Percentiles rank a stretch among this genome's conserved stretches.
These are phyloP conservation scores for Ganoderma boninense DNA, from an alignment of 1,284 basidiomycete species.

Conservation along the genomic window DNA sequence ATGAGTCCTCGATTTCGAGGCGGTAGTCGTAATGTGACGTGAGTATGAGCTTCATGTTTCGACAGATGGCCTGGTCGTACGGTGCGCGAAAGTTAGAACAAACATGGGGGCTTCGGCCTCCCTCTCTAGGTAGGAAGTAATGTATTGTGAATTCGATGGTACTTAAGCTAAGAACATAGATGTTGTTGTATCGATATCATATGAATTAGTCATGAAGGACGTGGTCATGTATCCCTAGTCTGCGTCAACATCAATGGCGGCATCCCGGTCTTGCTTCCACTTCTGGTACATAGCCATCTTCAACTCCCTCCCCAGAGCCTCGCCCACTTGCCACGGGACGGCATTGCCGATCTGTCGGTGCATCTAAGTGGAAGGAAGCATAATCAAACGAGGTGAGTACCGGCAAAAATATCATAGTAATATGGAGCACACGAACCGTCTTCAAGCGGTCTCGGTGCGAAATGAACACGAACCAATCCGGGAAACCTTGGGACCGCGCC, in stretches of 20 bases:
- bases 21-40: no score
- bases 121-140: no score
- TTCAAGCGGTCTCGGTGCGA: slow-evolving; percentile 58
- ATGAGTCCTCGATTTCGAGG: no score
- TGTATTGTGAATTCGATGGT: no score
- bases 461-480: slow-evolving; percentile 71
- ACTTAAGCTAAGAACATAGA: background rate
- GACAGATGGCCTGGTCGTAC: no score
- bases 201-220: background rate
- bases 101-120: no score
- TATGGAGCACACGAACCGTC: slow-evolving; percentile 55
- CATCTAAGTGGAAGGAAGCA: slow-evolving; percentile 53
- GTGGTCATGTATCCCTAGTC: background rate
- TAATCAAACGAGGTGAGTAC: background rate
- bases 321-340: slow-evolving; percentile 68
- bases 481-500: slow-evolving; percentile 80
- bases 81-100: no score
- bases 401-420: background rate
- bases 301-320: slow-evolving; percentile 70
- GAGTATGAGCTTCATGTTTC: no score
- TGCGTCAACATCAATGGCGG: slow-evolving; percentile 38
- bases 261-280: slow-evolving; percentile 52
- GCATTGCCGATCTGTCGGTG: slow-evolving; percentile 83
- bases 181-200: background rate
- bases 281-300: slow-evolving; percentile 55